Percentiles rank a stretch among this genome's conserved stretches.
Conservation (phyloP, 768 basidiomycete species). For the Boletales sp. region DNA sequence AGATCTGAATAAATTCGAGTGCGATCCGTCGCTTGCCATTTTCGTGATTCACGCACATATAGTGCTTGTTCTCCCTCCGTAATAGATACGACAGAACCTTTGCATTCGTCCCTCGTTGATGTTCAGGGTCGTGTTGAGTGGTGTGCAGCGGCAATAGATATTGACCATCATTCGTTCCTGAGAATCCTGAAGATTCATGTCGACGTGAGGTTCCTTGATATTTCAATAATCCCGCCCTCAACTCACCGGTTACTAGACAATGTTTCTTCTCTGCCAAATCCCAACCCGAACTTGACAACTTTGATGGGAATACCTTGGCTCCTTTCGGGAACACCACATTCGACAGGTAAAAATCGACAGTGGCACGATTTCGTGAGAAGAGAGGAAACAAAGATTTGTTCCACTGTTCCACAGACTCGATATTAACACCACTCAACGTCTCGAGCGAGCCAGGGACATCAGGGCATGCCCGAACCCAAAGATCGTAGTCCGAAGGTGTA, state of each 20-base stretch:
- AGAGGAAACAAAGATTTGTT: slow-evolving; percentile 4
- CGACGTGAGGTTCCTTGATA: too few relatives aligned
- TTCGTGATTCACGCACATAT: too few relatives aligned
- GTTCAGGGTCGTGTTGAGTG: too few relatives aligned
- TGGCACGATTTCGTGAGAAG: slow-evolving; percentile 12
- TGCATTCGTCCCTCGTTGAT: too few relatives aligned
- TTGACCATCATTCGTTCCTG: slow-evolving; percentile 25
- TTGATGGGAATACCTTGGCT: neutral
- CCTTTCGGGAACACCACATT: too few relatives aligned
- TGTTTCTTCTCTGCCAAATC: slow-evolving; percentile 19
- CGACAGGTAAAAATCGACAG: slow-evolving; percentile 21
- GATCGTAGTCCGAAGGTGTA: slow-evolving; percentile 11
- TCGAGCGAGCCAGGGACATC: too few relatives aligned
- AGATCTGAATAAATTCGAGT: slow-evolving; percentile 22
- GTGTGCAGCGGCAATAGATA: too few relatives aligned
- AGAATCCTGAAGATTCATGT: slow-evolving; percentile 13
- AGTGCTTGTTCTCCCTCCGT: too few relatives aligned
- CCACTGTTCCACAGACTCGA: slow-evolving; percentile 5
- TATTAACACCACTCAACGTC: too few relatives aligned
- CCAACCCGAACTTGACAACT: slow-evolving; percentile 21
- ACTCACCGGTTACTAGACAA: slow-evolving; percentile 15
- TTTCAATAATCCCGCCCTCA: too few relatives aligned
- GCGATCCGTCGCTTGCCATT: slow-evolving; percentile 9
- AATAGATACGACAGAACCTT: slow-evolving; percentile 11
- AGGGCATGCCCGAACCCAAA: slow-evolving; percentile 12